Conservation (phyloP, 495 filamentous ascomycete genomes). For the Monascus purpureus region DNA sequence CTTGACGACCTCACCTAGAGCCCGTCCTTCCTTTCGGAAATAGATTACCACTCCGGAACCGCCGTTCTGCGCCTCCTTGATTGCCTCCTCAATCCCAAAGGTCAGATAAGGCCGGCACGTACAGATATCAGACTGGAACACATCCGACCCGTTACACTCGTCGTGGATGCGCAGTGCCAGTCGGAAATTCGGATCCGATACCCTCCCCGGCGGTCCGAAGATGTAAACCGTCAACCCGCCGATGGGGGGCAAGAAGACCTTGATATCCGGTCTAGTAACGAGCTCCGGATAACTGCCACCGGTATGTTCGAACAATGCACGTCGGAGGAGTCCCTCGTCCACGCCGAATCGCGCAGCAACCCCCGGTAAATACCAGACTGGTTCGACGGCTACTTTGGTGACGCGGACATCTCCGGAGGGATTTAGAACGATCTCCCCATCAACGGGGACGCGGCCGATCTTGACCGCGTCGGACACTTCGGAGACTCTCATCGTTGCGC, state of each 20-base stretch:
- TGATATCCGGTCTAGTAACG: constrained; percentile 86
- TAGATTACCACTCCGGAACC: constrained; percentile 96
- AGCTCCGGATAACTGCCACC: constrained; percentile 86
- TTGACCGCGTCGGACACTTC: constrained; percentile 83
- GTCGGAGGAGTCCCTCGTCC: constrained; percentile 75
- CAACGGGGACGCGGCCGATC: constrained; percentile 63
- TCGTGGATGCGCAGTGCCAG: constrained; percentile 89
- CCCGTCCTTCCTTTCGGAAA: constrained; percentile 95
- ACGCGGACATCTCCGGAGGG: constrained; percentile 74
- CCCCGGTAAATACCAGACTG: constrained; percentile 90
- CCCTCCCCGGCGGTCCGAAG: constrained; percentile 87
- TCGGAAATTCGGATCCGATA: constrained; percentile 73
- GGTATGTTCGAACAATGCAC: constrained; percentile 86
- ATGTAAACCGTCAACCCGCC: constrained; percentile 94
- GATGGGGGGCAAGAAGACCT: constrained; percentile 91
- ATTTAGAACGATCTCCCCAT: constrained; percentile 86
- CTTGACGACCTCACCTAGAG: constrained; percentile 95
- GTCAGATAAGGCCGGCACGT: constrained; percentile 95
- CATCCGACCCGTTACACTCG: constrained; percentile 95
- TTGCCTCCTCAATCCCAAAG: constrained; percentile 92
- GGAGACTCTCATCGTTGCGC: constrained; percentile 91
- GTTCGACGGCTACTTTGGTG: constrained; percentile 93
- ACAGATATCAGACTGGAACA: constrained; percentile 97
- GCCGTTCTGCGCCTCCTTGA: constrained; percentile 89
- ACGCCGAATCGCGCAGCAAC: constrained; percentile 93